A percentile compares a stretch with the other conserved stretches of the same genome.
phyloP scores from a whole-genome alignment of 768 basidiomycete genomes.

The Scleroderma citrinum region DNA sequence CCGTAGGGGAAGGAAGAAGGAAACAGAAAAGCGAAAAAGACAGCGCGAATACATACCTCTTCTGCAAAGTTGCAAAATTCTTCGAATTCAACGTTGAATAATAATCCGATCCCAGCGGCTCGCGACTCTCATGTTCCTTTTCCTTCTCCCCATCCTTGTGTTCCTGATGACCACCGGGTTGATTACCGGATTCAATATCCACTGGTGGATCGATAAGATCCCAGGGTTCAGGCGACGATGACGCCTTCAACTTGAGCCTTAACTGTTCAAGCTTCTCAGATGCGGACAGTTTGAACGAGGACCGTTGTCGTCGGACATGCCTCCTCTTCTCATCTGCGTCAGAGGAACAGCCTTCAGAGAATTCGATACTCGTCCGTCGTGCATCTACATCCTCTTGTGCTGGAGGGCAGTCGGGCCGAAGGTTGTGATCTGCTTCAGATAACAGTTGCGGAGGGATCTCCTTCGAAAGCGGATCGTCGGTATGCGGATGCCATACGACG shows the following conservation, averaged over 20 bases:
- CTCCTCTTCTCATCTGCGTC: conserved; percentile 23
- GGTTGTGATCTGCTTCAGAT: background rate
- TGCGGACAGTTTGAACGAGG: conserved; percentile 18
- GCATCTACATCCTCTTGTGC: background rate
- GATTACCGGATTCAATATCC: conserved; percentile 26
- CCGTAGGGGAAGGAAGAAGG: no score
- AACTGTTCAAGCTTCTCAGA: conserved; percentile 33
- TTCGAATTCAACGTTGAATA: conserved; percentile 40
- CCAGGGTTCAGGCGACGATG: conserved; percentile 62
- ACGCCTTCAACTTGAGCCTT: conserved; percentile 39
- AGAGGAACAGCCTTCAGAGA: background rate
- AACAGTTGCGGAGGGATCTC: background rate
- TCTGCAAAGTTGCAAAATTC: conserved; percentile 41
- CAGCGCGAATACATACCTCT: conserved; percentile 38
- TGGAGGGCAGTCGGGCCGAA: no score
- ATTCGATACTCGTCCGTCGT: background rate
- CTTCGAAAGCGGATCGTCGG: conserved; percentile 1
- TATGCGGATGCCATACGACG: conserved; percentile 23
- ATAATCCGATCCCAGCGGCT: conserved; percentile 24
- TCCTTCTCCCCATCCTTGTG: background rate
- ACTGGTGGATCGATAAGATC: conserved; percentile 49
- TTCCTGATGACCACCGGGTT: background rate
- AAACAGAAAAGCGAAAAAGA: conserved; percentile 3
- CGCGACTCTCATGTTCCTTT: background rate
- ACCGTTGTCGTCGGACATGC: conserved; percentile 16